Base-by-base conservation (phyloP, 2,329 filamentous ascomycete genomes). In the Fusarium nygamai region DNA sequence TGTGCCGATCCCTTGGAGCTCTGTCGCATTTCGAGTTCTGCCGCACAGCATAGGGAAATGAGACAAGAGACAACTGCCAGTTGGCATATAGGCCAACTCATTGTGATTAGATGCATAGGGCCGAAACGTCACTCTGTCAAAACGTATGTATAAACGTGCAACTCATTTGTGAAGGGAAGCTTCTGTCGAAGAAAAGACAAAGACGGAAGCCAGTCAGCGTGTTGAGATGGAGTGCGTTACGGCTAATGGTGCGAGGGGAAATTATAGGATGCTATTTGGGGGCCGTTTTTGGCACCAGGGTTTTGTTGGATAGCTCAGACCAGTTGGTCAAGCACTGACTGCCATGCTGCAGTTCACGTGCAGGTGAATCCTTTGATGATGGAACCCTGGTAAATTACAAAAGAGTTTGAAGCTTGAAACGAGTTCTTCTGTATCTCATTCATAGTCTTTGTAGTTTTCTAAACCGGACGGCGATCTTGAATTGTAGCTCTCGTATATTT, bases 331-430 rank as follows among this genome's bases (percentile, higher is more conserved):
- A 34, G 13, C 19, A 12, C 13, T 22, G 7, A n/a, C 19, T 22
- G 12, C 2, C 7, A 13, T 9, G 13, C 22, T 27, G 14, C 9
- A 17, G 10, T 22, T 27, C 19, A 8, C 50, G 27, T 27, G 19
- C 19, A 0, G n/a, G n/a, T 38, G 10, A 53, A 22, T 27, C 13
- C 19, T 53, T 27, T 22, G 2, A 12, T 8, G 6, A 27, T 27
- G 0, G 43, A 22, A 50, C 16, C 10, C n/a, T 4, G 8, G 29
- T 13, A n/a, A n/a, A 3, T 13, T 5, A 3, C 4, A 13, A 33
- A 33, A 9, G 6, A 8, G 3, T 5, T n/a, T 19, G 9, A 12
- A 5, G 3, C 8, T 8, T 1, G 0, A 22, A 10, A 6, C 3
- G 1, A 17, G 12, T 17, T 31, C 29, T 14, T n/a, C 47, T 3